Percentiles rank a stretch among this genome's conserved stretches.
These are phyloP conservation scores for Klebsormidium nitens DNA, from an alignment of 139 green algal genomes.

Conservation along the genomic window DNA sequence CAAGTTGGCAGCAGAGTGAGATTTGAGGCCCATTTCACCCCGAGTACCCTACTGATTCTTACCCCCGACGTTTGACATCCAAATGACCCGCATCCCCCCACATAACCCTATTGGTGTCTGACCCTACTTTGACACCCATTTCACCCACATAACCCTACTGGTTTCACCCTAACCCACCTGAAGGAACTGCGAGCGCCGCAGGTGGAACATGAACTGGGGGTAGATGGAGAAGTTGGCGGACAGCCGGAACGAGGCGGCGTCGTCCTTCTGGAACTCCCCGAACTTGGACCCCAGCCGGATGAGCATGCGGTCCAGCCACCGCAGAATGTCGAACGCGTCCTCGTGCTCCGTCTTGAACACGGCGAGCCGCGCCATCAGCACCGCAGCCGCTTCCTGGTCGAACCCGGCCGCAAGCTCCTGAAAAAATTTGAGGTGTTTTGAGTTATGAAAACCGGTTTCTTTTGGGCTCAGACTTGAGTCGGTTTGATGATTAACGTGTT, in stretches of 20 bases:
- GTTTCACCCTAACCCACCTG: slow-evolving; percentile 28
- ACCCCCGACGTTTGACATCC: too few relatives aligned
- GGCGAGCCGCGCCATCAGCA: slow-evolving; percentile 45
- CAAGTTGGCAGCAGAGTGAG: too few relatives aligned
- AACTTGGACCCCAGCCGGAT: slow-evolving; percentile 50
- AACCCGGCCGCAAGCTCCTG: slow-evolving; percentile 39
- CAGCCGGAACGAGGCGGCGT: slow-evolving; percentile 48
- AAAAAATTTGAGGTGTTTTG: too few relatives aligned
- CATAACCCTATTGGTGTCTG: too few relatives aligned
- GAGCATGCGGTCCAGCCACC: slow-evolving; percentile 57
- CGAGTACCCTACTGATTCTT: too few relatives aligned
- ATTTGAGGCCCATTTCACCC: too few relatives aligned
- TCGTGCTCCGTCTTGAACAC: slow-evolving; percentile 38
- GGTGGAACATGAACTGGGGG: slow-evolving; percentile 64
- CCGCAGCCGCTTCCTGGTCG: slow-evolving; percentile 48
- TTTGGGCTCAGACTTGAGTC: too few relatives aligned
- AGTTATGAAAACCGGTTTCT: too few relatives aligned
- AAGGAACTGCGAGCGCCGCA: slow-evolving; percentile 52
- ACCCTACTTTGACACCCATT: too few relatives aligned
- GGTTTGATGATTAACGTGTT: too few relatives aligned
- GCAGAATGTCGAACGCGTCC: slow-evolving; percentile 45
- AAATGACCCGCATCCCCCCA: too few relatives aligned
- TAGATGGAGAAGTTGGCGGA: slow-evolving; percentile 46
- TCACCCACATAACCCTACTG: too few relatives aligned
- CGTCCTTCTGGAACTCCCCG: slow-evolving; percentile 44